Percentiles rank a stretch among this genome's conserved stretches.
Evolutionary conservation across 139 green algal genomes (phyloP).

Genomic region (Chlamydomonas applanata): DNA sequence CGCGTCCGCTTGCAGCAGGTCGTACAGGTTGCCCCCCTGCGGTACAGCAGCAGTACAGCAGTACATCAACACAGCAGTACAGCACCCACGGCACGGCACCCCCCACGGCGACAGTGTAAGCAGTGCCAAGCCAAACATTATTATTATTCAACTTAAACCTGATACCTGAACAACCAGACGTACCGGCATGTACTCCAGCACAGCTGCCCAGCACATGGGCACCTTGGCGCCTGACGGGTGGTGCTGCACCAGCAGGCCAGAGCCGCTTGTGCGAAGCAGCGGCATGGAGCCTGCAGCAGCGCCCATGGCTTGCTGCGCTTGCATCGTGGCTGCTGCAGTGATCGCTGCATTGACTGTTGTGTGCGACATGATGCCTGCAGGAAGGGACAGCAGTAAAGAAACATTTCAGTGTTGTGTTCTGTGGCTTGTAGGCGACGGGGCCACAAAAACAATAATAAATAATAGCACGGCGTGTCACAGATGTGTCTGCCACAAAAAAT

Average conservation of each 20-base stretch:
- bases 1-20: constrained; percentile 3
- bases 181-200: constrained; percentile 8
- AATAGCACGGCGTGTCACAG: no score
- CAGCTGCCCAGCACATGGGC: background rate
- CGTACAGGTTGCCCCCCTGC: constrained; percentile 8
- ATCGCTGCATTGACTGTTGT: background rate
- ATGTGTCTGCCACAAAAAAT: no score
- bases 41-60: background rate
- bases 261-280: no score
- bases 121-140: no score
- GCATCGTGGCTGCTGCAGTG: background rate
- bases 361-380: background rate
- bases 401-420: no score
- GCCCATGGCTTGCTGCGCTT: background rate
- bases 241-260: background rate
- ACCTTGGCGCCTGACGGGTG: background rate
- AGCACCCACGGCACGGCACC: background rate
- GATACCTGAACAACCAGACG: background rate
- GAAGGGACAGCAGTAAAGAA: no score
- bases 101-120: no score
- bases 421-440: no score
- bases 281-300: background rate
- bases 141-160: no score
- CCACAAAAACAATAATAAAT: no score
- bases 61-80: no score